A percentile compares a stretch with the other conserved stretches of the same genome.
Conservation (phyloP, 1,284 basidiomycete species). For the Moesziomyces parantarcticus region DNA sequence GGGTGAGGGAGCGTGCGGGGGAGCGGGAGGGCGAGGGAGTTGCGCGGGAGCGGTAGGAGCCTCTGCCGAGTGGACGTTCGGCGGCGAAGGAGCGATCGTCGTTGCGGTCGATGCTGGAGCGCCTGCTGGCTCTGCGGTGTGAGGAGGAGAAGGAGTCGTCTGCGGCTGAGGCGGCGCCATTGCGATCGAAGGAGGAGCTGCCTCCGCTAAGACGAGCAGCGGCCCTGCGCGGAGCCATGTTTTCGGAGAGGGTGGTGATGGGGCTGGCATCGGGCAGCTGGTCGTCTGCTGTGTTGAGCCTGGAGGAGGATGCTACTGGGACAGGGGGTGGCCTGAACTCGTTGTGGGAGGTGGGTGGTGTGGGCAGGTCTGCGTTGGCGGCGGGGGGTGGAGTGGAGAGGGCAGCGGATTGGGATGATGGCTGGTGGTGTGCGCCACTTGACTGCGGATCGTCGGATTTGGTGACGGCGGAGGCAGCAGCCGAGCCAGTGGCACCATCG, state of each 20-base stretch:
- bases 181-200: conserved; percentile 36
- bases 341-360: conserved; percentile 55
- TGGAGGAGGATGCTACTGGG: conserved; percentile 36
- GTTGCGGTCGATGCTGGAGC: conserved; percentile 48
- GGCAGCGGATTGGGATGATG: background rate
- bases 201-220: conserved; percentile 42
- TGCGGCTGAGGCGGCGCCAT: conserved; percentile 15
- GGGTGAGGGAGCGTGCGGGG: conserved; percentile 52
- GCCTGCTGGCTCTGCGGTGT: conserved; percentile 30
- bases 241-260: conserved; percentile 43
- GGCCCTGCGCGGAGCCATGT: conserved; percentile 39
- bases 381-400: conserved; percentile 6
- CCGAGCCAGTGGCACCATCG: no score
- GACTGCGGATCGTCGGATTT: no score
- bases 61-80: conserved; percentile 26
- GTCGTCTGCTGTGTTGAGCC: conserved; percentile 19
- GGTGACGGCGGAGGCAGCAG: no score
- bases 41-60: conserved; percentile 35
- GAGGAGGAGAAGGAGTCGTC: conserved; percentile 16
- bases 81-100: conserved; percentile 36
- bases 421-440: conserved; percentile 1
- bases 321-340: conserved; percentile 41
- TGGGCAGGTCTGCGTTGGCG: conserved; percentile 34
- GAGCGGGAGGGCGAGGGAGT: conserved; percentile 31
- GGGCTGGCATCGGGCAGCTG: conserved; percentile 33